These are phyloP conservation scores for Yarrowia deformans DNA, from an alignment of 805 yeast genomes.

Conservation along the genomic window DNA sequence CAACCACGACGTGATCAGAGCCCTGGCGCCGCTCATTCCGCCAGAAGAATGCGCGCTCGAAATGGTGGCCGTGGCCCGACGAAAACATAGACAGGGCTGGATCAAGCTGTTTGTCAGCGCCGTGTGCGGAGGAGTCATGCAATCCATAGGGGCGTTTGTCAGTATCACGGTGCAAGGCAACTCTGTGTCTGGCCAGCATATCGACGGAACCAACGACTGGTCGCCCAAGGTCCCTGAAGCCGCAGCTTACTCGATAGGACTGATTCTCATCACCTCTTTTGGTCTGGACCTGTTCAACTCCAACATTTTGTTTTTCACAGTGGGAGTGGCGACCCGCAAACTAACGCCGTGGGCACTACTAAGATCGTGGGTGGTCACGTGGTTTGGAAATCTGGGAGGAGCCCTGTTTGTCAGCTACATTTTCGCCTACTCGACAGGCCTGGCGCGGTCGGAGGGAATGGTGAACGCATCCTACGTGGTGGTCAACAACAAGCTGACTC, in stretches of 20 bases:
- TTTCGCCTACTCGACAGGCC: conserved; percentile 23
- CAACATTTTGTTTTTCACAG: conserved; percentile 34
- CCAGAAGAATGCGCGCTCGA: conserved; percentile 34
- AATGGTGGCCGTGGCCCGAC: conserved; percentile 23
- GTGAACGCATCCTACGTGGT: conserved; percentile 7
- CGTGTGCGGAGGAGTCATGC: conserved; percentile 34
- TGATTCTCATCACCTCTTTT: conserved; percentile 14
- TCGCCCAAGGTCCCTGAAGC: conserved; percentile 10
- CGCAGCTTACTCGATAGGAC: conserved; percentile 7
- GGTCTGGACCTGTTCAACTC: conserved; percentile 39
- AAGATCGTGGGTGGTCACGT: conserved; percentile 8
- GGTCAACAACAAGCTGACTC: neutral
- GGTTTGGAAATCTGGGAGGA: conserved; percentile 33
- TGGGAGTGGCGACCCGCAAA: conserved; percentile 6
- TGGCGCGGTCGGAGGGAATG: conserved; percentile 14
- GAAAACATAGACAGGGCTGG: conserved; percentile 22
- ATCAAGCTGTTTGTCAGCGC: conserved; percentile 23
- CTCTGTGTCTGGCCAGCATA: conserved; percentile 14
- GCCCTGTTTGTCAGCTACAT: conserved; percentile 18
- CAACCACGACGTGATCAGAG: conserved; percentile 21
- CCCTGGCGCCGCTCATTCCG: conserved; percentile 29
- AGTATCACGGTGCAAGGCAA: conserved; percentile 17
- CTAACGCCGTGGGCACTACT: neutral
- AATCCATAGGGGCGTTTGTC: conserved; percentile 25
- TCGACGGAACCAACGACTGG: conserved; percentile 10